These are phyloP conservation scores for Mycena amicta DNA, from an alignment of 768 basidiomycete species.

Conservation along the genomic window DNA sequence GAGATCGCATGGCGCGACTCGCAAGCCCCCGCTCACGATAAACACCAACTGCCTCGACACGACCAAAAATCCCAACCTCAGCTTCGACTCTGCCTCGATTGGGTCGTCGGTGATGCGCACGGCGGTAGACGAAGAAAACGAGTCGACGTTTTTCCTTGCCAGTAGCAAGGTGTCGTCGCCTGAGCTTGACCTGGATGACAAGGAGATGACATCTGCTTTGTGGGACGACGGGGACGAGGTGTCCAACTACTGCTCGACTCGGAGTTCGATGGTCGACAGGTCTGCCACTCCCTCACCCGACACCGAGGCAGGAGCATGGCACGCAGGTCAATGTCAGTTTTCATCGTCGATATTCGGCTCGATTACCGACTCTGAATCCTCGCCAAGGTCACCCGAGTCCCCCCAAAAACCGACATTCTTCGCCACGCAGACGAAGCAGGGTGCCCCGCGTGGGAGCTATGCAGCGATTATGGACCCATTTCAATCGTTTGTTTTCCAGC, in stretches of 20 bases:
- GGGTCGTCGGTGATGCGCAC: constrained; percentile 66
- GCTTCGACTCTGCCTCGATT: constrained; percentile 45
- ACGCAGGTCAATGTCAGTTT: constrained; percentile 22
- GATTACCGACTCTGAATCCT: constrained; percentile 20
- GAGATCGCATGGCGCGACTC: constrained; percentile 24
- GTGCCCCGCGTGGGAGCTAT: not conserved
- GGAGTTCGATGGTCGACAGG: constrained; percentile 15
- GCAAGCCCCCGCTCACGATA: constrained; percentile 55
- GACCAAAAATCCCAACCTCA: constrained; percentile 40
- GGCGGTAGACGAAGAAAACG: constrained; percentile 67
- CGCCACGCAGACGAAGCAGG: not conserved
- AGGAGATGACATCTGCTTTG: constrained; percentile 56
- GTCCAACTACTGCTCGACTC: constrained; percentile 14
- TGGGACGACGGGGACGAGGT: constrained; percentile 34
- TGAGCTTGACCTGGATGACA: constrained; percentile 47
- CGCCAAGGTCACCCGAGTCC: constrained; percentile 11
- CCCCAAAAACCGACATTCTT: constrained; percentile 3
- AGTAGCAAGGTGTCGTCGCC: constrained; percentile 42
- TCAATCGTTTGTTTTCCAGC: constrained; percentile 24
- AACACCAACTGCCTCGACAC: constrained; percentile 55
- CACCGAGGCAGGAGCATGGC: constrained; percentile 18
- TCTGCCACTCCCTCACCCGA: constrained; percentile 22
- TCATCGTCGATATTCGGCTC: constrained; percentile 14
- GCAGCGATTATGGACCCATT: constrained; percentile 17
- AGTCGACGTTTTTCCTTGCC: constrained; percentile 57